Conservation (phyloP, 768 basidiomycete genomes). For the Suillus fuscotomentosus region DNA sequence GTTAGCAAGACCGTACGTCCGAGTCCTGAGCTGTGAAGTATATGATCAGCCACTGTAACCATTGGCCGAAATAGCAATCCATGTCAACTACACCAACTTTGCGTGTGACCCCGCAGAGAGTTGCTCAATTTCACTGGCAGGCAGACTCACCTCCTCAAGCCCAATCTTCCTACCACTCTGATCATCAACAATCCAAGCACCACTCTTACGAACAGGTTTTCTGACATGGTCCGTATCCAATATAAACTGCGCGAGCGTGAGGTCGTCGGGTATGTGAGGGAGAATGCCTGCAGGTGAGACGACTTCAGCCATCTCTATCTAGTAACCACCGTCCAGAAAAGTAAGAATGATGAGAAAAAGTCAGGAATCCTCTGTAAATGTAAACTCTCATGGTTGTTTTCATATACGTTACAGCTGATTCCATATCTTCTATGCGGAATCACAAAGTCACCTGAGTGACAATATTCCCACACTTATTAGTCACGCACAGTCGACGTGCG, state of each 20-base stretch:
- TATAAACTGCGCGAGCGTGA: slow-evolving; percentile 38
- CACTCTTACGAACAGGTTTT: slow-evolving; percentile 23
- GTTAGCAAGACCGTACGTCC: slow-evolving; percentile 38
- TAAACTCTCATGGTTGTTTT: not conserved
- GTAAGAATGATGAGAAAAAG: not conserved
- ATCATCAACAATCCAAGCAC: slow-evolving; percentile 44
- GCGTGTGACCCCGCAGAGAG: not conserved
- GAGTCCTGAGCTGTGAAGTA: slow-evolving; percentile 30
- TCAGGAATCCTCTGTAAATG: not conserved
- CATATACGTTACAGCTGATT: not conserved
- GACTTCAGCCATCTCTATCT: slow-evolving; percentile 25
- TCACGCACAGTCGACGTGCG: not conserved
- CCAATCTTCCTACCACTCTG: slow-evolving; percentile 33
- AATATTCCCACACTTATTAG: too few relatives aligned
- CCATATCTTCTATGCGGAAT: too few relatives aligned
- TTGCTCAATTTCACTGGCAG: not conserved
- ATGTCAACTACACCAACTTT: not conserved
- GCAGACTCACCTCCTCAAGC: slow-evolving; percentile 34
- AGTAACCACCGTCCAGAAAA: not conserved
- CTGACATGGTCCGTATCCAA: slow-evolving; percentile 33
- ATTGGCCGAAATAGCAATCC: not conserved
- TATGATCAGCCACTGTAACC: not conserved
- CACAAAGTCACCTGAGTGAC: too few relatives aligned
- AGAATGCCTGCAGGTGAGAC: slow-evolving; percentile 26
- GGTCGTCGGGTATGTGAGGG: slow-evolving; percentile 37